Base-by-base conservation (phyloP, 352 stramenopile genomes). In the Phytopythium delawarense region DNA sequence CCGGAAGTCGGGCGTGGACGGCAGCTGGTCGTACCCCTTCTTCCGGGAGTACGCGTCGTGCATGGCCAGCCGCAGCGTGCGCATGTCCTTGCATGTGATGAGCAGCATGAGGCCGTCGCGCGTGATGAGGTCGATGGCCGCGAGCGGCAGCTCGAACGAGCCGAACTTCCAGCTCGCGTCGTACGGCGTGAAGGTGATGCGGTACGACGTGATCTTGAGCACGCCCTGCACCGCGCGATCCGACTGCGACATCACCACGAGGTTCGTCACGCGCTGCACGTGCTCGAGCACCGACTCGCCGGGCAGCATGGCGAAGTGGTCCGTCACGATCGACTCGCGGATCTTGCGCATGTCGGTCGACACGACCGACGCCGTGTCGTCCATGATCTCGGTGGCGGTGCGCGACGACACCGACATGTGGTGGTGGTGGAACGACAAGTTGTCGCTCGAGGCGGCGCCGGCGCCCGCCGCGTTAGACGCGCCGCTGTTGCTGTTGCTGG, bases 21-120 rank as follows among this genome's bases (percentile, higher is more conserved):
- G 83, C 4, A 89, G 74, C 59, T 91, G 83, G 51, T 93, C 76
- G 70, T 87, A 92, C 1, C 75, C 80, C 63, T 90, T 92, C 64
- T 94, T 93, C 46, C 80, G 74, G 28, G 85, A 88, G 62, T 92
- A 92, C 35, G 84, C 87, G 64, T 94, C 85, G 66, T 94, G 84
- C 85, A 96, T 92, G 1, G 87, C 78, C 6, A 95, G 78, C 1
- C 83, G 82, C 56, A 96, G 63, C 57, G 82, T 94, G 15, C 84
- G 82, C 40, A 93, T 57, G 34, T 96, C 87, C 58, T 93, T 93
- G 68, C 85, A 92, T 9, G 79, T 65, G 52, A 96, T 89, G 12
- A 90, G 56, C 8, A 96, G 69, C 80, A 93, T 93, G 25, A 96
- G 64, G 7, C 84, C 82, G 44, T 96, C 87, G 21, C 79, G 77